Base-by-base conservation (phyloP, 108 stramenopile species). In the Cylindrotheca closterium region DNA sequence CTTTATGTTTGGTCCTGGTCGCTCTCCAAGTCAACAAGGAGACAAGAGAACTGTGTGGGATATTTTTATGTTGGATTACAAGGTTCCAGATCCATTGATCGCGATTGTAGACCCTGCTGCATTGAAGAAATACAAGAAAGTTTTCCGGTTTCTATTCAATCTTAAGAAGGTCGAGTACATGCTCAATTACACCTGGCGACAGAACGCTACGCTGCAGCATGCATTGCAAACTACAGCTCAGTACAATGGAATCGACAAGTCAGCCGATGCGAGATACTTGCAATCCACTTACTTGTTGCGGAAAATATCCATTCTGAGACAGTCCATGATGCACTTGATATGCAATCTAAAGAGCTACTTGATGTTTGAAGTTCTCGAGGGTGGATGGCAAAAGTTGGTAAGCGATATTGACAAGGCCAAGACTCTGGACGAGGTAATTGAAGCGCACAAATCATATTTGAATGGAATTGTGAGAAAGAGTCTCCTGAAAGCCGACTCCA, bases 281-380 rank as follows among this genome's bases (percentile, higher is more conserved):
- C 81, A 85, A 37, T 77, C 93, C 27, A 74, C 75, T 0, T 64
- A 71, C 51, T 68, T 97, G 18, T 65, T 99, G n/a, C 90, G 97
- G 55, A 75, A 91, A 4, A 92, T 95, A 67, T 84, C 91, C 45
- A 86, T 98, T 37, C 80, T 86, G 22, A 88, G 98, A 2, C 94
- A 95, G 30, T 81, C 93, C 33, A 98, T 99, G 97, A 73, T 92
- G 56, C 96, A 97, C 74, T 93, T 99, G 58, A 77, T 91, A n/a
- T 80, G 80, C 58, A 98, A 97, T 79, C 75, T 99, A 34, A 92
- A 93, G 79, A 95, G 80, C 57, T 99, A 97, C 71, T 68, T 95
- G 47, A 97, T 99, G 97, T 98, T 99, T 68, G 98, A 98, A 74
- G 98, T 99, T 21, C 68, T 99, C 45, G 99, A 99, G 61, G 92